Conservation (phyloP, 2,329 filamentous ascomycete species). For the Dothideomycetes sp. region DNA sequence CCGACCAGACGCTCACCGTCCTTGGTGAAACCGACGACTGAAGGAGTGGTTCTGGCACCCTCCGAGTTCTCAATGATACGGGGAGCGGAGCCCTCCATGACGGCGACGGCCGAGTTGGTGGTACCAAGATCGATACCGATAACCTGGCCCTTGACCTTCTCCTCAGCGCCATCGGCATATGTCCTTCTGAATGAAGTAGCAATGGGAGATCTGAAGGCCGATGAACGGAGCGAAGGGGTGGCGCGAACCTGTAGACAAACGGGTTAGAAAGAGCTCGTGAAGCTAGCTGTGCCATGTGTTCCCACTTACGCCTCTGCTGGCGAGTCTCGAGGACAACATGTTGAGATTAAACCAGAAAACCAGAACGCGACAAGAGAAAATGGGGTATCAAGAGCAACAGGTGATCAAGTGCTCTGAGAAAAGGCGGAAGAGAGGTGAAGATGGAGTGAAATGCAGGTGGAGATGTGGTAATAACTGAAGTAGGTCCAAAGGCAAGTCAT, state of each 20-base stretch:
- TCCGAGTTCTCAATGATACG: constrained; percentile 98
- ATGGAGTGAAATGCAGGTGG: constrained; percentile 2
- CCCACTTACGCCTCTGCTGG: constrained; percentile 28
- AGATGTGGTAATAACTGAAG: constrained; percentile 9
- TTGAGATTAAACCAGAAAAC: constrained; percentile 14
- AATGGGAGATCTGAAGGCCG: constrained; percentile 53
- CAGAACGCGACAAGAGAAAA: constrained; percentile 11
- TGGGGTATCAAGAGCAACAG: constrained; percentile 9
- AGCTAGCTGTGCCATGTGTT: constrained; percentile 17
- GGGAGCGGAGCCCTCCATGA: constrained; percentile 94
- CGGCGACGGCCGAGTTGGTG: constrained; percentile 92
- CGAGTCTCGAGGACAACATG: constrained; percentile 28
- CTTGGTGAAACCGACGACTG: constrained; percentile 89
- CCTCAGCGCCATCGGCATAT: constrained; percentile 60
- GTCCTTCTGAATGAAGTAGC: constrained; percentile 62
- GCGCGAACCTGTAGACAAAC: constrained; percentile 20
- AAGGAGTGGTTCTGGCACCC: constrained; percentile 85
- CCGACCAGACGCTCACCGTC: constrained; percentile 93
- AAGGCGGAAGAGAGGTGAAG: too few relatives aligned
- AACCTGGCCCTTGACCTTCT: constrained; percentile 89
- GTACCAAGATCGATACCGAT: constrained; percentile 98
- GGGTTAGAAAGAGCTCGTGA: constrained; percentile 19
- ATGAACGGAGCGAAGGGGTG: constrained; percentile 27
- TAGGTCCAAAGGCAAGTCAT: constrained; percentile 11
- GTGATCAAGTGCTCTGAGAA: constrained; percentile 3